Base-by-base conservation (phyloP, 176 grass and related monocot genomes). In the Urochloa ruziziensis region DNA sequence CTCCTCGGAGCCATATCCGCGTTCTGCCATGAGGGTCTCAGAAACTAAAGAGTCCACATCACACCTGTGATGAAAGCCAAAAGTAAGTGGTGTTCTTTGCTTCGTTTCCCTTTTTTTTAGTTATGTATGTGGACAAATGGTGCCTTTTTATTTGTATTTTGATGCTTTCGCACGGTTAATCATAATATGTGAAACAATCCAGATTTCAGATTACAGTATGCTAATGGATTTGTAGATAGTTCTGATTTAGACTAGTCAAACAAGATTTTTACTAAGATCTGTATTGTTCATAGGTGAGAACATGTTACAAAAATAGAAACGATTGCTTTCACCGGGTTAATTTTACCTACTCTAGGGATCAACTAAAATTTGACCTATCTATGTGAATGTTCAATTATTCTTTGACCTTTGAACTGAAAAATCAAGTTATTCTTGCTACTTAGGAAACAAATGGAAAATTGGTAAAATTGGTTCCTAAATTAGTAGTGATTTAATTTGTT, bases 21-120 rank as follows among this genome's bases (percentile, higher is more conserved):
- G 91, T 83, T 99, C 96, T 2, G 72, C 83, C 93, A 99, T 94
- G 11, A 99, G 93, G 63, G 67, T 87, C 70, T 96, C 89, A 19
- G 93, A 92, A 51, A 92, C 93, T 34, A 94, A 54, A 30, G 91
- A 69, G 24, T 89, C 87, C 52, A 99, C 89, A 63, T 92, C 89
- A 7, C 89, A 96, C 89, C 96, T 96, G 91, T 43, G 19, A 88
- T 80, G 37, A 54, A 64, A 44, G 13, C 17, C 19, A 70, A 17
- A 51, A 44, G 83, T 88, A 73, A 91, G 79, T 75, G 28, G 3
- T 81, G 3, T 23, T 77, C 15, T 65, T 82, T 82, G 12, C 68
- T 29, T 49, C 33, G 10, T 33, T 74, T 34, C 12, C 12, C 27
- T 36, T 37, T 56, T 62, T 63, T 77, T 74, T 68, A 56, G 21